Conservation (phyloP, 768 basidiomycete species). For the Pholiota microspora region DNA sequence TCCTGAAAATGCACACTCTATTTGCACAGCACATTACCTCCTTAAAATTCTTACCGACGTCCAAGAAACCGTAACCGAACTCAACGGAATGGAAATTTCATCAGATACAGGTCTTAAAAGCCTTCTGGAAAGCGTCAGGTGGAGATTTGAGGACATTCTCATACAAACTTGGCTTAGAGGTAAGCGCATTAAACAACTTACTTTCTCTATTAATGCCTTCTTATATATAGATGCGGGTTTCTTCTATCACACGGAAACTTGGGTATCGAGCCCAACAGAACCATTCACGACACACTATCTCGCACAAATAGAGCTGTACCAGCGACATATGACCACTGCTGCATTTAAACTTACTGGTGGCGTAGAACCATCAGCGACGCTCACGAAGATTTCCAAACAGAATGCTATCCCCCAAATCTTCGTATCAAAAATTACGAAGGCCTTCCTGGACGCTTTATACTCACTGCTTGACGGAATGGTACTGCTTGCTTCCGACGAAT, state of each 20-base stretch:
- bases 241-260: conserved; percentile 86
- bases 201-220: conserved; percentile 1
- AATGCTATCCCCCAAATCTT: conserved; percentile 62
- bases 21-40: conserved; percentile 82
- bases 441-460: conserved; percentile 85
- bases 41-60: conserved; percentile 81
- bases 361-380: conserved; percentile 52
- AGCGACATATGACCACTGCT: conserved; percentile 70
- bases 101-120: conserved; percentile 72
- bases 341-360: conserved; percentile 84
- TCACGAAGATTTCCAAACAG: conserved; percentile 55
- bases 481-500: conserved; percentile 72
- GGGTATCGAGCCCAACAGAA: conserved; percentile 63
- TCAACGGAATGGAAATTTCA: conserved; percentile 77
- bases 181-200: conserved; percentile 31
- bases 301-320: conserved; percentile 75
- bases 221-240: conserved; percentile 66
- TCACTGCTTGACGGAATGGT: conserved; percentile 86
- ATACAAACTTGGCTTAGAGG: conserved; percentile 82
- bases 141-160: conserved; percentile 86
- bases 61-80: conserved; percentile 81
- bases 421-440: conserved; percentile 70
- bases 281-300: conserved; percentile 74
- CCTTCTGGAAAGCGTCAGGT: conserved; percentile 77
- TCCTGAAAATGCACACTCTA: conserved; percentile 74